phyloP scores from a whole-genome alignment of 257 asterid species.

The Nyctanthes arbortristis region DNA sequence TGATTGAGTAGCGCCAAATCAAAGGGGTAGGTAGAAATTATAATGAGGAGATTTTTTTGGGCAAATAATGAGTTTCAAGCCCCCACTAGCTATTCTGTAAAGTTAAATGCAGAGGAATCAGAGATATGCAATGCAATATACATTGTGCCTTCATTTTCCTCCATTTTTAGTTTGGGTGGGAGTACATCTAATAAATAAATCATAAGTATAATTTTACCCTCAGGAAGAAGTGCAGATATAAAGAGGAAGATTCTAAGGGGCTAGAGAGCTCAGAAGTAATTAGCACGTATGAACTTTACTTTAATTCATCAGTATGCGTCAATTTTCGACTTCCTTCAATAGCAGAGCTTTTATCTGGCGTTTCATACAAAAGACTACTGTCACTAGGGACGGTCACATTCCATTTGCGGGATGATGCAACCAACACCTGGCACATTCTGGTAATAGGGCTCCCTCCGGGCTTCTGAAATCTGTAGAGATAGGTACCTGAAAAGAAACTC shows the following conservation, averaged over 20 bases:
- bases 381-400: slow-evolving; percentile 56
- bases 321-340: slow-evolving; percentile 93
- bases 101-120: too few relatives aligned
- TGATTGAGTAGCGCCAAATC: too few relatives aligned
- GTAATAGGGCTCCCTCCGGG: slow-evolving; percentile 99
- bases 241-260: neutral
- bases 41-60: too few relatives aligned
- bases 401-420: slow-evolving; percentile 80
- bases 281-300: slow-evolving; percentile 38
- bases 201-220: neutral
- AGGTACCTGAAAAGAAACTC: slow-evolving; percentile 82
- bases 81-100: too few relatives aligned
- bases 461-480: slow-evolving; percentile 86
- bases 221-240: neutral
- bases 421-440: slow-evolving; percentile 88
- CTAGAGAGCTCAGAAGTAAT: neutral
- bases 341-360: slow-evolving; percentile 74
- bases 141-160: neutral
- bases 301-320: slow-evolving; percentile 75
- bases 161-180: neutral
- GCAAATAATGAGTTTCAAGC: too few relatives aligned
- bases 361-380: slow-evolving; percentile 72
- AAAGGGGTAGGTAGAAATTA: too few relatives aligned
- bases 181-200: neutral
- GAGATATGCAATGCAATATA: neutral